Conservation (phyloP, 139 green algal genomes). For the Desmodesmus armatus region DNA sequence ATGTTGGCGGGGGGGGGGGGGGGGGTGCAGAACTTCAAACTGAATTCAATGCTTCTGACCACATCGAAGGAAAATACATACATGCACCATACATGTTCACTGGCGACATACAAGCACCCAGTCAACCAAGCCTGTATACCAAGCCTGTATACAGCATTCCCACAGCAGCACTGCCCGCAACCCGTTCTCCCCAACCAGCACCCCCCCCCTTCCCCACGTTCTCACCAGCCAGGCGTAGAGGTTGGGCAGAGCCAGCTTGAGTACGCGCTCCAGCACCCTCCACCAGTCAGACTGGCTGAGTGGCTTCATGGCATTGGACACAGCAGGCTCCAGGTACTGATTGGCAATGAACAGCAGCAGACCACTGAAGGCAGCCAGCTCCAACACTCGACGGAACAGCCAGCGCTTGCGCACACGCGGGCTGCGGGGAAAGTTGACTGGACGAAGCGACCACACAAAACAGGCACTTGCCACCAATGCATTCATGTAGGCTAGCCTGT, state of each 20-base stretch:
- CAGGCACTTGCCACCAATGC: no score
- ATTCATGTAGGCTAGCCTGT: no score
- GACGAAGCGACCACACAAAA: background rate
- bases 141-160: no score
- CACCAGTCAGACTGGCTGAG: slow-evolving; percentile 56
- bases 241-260: slow-evolving; percentile 92
- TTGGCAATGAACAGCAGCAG: slow-evolving; percentile 61
- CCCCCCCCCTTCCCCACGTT: background rate
- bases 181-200: background rate
- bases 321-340: slow-evolving; percentile 84
- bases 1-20: no score
- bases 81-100: no score
- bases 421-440: slow-evolving; percentile 67
- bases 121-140: no score
- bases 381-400: slow-evolving; percentile 60
- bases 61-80: no score
- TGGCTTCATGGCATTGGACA: slow-evolving; percentile 71
- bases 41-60: no score
- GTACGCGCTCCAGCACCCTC: slow-evolving; percentile 84
- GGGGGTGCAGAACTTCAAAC: no score
- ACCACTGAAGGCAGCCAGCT: slow-evolving; percentile 52
- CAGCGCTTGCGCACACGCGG: slow-evolving; percentile 57
- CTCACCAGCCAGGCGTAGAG: slow-evolving; percentile 89
- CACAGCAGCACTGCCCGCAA: background rate
- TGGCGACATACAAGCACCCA: no score